Base-by-base conservation (phyloP, 768 basidiomycete genomes). In the Boletus sp. region DNA sequence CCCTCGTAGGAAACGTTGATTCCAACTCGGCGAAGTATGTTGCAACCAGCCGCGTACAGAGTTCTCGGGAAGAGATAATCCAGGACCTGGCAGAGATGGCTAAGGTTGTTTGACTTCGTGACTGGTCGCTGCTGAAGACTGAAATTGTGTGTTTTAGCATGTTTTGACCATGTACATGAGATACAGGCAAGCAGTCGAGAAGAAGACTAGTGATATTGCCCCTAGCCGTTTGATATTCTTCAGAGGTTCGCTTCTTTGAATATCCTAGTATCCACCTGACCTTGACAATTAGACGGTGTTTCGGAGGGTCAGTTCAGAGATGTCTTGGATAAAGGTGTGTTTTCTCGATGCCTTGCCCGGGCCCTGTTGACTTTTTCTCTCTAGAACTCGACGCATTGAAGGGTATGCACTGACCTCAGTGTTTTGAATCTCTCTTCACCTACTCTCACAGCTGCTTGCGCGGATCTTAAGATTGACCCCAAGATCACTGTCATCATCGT, bases 1-100 rank as follows among this genome's bases (percentile, higher is more conserved):
- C 89, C 7, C 74, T 93, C 7, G 90, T 93, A 17, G 89, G 80
- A 30, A 93, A 85, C 57, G 83, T 93, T 29, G 91, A 93, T 65
- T 81, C 81, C 0, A 81, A 85, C 52, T 82, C 79, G 1, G 86
- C 87, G 5, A 91, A 91, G 67, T 93, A 91, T 57, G 64, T 77
- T 29, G 76, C 76, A 34, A 84, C 79, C 35, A 83, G 79, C 45
- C 77, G 79, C 17, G 86, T 87, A 3, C 90, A 92, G 66, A 76
- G 62, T 0, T 84, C 86, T 13, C 77, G 87, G 0, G 79, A 81
- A 59, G 91, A 93, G 62, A 88, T 92, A 64, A 92, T 93, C 30
- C 82, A 82, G 23, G 87, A 88, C 39, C 63, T 93, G 25, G 71
- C 80, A 40, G 72, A 71, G 0, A 93, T 92, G 90, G 75, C 78